These are phyloP conservation scores for Stipa capillata DNA, from an alignment of 176 grass and related monocot genomes.

Conservation along the genomic window DNA sequence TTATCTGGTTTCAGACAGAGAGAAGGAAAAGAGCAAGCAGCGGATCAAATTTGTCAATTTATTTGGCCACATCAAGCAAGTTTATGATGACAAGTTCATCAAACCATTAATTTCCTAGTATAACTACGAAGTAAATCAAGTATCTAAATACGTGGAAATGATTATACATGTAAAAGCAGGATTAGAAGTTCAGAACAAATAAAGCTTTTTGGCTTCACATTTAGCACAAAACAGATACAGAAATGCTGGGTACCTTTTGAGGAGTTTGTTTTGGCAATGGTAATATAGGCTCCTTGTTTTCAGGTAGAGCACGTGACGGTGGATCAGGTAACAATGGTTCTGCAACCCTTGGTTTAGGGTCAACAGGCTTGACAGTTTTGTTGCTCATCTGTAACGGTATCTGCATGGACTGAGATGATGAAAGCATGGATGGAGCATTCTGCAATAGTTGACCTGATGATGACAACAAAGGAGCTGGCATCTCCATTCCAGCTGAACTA, in stretches of 20 bases:
- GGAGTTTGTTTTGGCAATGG: constrained; percentile 55
- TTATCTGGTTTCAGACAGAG: neutral
- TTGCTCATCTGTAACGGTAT: constrained; percentile 32
- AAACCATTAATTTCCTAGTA: neutral
- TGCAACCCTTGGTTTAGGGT: constrained; percentile 29
- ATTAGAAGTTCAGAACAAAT: too few species aligned
- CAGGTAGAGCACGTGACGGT: constrained; percentile 23
- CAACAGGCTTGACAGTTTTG: constrained; percentile 30
- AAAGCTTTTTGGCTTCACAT: too few species aligned
- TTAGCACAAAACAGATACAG: neutral
- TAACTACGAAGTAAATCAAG: neutral
- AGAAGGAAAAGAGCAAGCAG: neutral
- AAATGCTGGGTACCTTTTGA: constrained; percentile 40
- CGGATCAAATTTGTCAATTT: too few species aligned
- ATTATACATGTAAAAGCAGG: too few species aligned
- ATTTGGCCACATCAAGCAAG: neutral
- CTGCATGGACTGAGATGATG: constrained; percentile 50
- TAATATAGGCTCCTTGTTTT: constrained; percentile 68
- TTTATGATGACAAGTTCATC: neutral
- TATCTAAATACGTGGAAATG: neutral
- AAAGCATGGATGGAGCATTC: constrained; percentile 34
- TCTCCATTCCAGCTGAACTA: constrained; percentile 39
- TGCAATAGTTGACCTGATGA: constrained; percentile 52
- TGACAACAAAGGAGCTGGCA: constrained; percentile 34
- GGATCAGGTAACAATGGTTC: constrained; percentile 61